Conservation (phyloP, 805 yeast species). For the Babjeviella inositovora region DNA sequence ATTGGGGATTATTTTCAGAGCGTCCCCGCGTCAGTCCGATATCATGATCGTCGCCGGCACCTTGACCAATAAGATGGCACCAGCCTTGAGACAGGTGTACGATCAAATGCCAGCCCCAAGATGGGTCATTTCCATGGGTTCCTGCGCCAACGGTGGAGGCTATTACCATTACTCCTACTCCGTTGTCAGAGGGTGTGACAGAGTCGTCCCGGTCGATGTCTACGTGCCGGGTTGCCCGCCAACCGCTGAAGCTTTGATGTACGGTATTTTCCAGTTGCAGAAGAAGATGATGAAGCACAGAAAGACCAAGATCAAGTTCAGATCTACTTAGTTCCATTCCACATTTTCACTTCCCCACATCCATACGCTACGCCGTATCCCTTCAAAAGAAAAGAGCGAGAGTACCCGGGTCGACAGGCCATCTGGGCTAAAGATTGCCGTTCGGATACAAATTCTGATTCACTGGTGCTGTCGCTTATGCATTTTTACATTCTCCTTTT, state of each 20-base stretch:
- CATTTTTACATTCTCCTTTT: too few relatives aligned
- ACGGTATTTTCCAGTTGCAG: slow-evolving; percentile 79
- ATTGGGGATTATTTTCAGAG: slow-evolving; percentile 84
- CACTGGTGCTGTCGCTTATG: too few relatives aligned
- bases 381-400: too few relatives aligned
- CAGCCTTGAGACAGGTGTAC: slow-evolving; percentile 81
- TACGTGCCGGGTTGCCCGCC: slow-evolving; percentile 94
- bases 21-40: slow-evolving; percentile 86
- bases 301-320: slow-evolving; percentile 77
- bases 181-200: slow-evolving; percentile 82
- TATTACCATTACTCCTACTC: slow-evolving; percentile 82
- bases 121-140: slow-evolving; percentile 91
- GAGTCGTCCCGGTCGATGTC: slow-evolving; percentile 78
- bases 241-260: slow-evolving; percentile 80
- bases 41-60: slow-evolving; percentile 90
- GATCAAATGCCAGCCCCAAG: slow-evolving; percentile 93
- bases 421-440: too few relatives aligned
- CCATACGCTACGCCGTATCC: too few relatives aligned
- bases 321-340: too few relatives aligned
- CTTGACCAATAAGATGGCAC: slow-evolving; percentile 85
- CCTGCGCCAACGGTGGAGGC: slow-evolving; percentile 91
- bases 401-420: too few relatives aligned
- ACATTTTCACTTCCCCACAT: too few relatives aligned
- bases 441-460: too few relatives aligned
- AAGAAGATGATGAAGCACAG: slow-evolving; percentile 78